Conservation (phyloP, 208 protist genomes). For the Trypanosoma mega region DNA sequence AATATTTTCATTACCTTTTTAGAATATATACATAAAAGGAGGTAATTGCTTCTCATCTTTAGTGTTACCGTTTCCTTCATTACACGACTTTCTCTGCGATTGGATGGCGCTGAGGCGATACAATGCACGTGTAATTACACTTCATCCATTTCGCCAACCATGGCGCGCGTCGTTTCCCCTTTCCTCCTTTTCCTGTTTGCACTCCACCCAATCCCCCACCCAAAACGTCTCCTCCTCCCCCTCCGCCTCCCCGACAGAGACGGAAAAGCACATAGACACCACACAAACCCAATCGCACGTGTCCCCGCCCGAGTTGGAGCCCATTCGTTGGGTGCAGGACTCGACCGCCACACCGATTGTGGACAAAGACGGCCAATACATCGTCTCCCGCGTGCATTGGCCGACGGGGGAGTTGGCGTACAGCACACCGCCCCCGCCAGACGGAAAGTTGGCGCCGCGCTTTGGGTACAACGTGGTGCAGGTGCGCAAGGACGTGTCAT, state of each 20-base stretch:
- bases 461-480: slow-evolving; percentile 89
- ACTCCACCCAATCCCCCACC: not conserved
- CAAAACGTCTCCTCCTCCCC: not conserved
- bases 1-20: too few relatives aligned
- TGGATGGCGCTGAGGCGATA: too few relatives aligned
- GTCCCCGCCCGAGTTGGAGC: slow-evolving; percentile 39
- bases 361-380: slow-evolving; percentile 79
- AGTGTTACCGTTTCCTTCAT: too few relatives aligned
- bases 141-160: too few relatives aligned
- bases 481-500: slow-evolving; percentile 84
- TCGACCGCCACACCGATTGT: slow-evolving; percentile 51
- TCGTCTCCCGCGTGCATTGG: slow-evolving; percentile 83
- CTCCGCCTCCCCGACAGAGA: not conserved
- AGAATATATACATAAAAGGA: too few relatives aligned
- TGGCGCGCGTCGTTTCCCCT: too few relatives aligned
- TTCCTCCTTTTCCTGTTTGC: not conserved
- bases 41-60: too few relatives aligned
- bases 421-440: slow-evolving; percentile 59
- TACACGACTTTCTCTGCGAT: too few relatives aligned
- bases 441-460: slow-evolving; percentile 70
- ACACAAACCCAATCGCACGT: slow-evolving; percentile 6
- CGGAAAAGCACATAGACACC: not conserved
- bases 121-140: too few relatives aligned
- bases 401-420: slow-evolving; percentile 84
- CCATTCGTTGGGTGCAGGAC: slow-evolving; percentile 66